Evolutionary conservation across 495 filamentous ascomycete genomes (phyloP).

Genomic region (Penicillium tannophilum): DNA sequence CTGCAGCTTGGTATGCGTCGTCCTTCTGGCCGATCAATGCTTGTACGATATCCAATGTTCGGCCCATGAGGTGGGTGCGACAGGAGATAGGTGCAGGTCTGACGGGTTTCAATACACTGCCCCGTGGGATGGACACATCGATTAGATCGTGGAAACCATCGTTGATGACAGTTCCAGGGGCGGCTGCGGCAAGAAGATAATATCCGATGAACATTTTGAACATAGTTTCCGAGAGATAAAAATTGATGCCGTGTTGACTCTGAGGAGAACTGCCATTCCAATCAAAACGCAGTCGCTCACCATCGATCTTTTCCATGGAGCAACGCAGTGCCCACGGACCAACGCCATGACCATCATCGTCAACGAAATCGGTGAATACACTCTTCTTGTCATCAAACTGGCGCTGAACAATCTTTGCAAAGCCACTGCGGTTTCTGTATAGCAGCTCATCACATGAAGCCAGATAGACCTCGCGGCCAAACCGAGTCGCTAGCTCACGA

Average conservation of each 20-base stretch:
- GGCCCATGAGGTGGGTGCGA: slow-evolving; percentile 49
- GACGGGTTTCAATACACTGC: slow-evolving; percentile 48
- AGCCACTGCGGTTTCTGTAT: slow-evolving; percentile 42
- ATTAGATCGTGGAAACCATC: slow-evolving; percentile 54
- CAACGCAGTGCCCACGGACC: slow-evolving; percentile 54
- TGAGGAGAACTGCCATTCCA: slow-evolving; percentile 52
- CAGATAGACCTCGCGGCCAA: slow-evolving; percentile 44
- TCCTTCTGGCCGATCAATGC: slow-evolving; percentile 52
- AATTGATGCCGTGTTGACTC: slow-evolving; percentile 52
- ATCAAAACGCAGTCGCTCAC: slow-evolving; percentile 44
- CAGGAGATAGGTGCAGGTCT: slow-evolving; percentile 52
- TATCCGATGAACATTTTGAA: slow-evolving; percentile 56
- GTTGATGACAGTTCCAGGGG: slow-evolving; percentile 47
- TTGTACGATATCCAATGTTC: slow-evolving; percentile 51
- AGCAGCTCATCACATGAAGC: slow-evolving; percentile 48
- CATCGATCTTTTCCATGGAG: slow-evolving; percentile 43
- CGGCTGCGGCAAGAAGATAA: slow-evolving; percentile 43
- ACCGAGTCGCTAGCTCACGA: slow-evolving; percentile 47
- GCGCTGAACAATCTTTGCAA: slow-evolving; percentile 47
- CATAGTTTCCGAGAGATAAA: slow-evolving; percentile 52
- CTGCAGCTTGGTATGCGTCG: slow-evolving; percentile 48
- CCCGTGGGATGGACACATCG: slow-evolving; percentile 48
- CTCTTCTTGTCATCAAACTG: slow-evolving; percentile 44
- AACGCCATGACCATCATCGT: slow-evolving; percentile 52
- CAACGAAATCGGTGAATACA: slow-evolving; percentile 54